Conservation (phyloP, 192 early-diverging fungal genomes). For the Coemansia sp. region DNA sequence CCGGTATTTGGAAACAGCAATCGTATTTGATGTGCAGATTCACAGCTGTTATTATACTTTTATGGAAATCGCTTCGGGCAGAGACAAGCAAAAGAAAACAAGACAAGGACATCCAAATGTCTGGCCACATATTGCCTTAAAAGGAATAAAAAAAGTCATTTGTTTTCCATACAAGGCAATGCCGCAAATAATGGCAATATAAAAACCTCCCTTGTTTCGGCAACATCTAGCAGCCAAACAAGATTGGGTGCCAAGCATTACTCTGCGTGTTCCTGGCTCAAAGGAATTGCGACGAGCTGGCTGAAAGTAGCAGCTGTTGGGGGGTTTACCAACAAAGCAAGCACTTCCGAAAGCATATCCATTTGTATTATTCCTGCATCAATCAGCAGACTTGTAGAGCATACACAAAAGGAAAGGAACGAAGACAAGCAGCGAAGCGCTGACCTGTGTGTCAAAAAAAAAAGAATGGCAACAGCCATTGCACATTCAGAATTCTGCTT, state of each 20-base stretch:
- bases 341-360: conserved; percentile 5
- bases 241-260: background rate
- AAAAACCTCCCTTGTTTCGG: too few species aligned
- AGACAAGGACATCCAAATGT: background rate
- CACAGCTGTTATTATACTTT: background rate
- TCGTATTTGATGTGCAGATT: background rate
- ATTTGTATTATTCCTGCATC: background rate
- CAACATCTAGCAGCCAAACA: background rate
- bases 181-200: background rate
- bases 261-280: background rate
- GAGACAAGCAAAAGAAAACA: background rate
- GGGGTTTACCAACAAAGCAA: background rate
- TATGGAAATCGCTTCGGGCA: background rate
- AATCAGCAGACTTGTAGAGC: conserved; percentile 6
- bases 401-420: background rate
- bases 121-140: background rate
- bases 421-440: background rate
- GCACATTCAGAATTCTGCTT: too few species aligned
- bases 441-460: background rate
- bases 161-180: background rate
- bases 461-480: background rate
- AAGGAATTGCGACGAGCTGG: background rate
- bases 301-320: background rate
- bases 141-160: background rate
- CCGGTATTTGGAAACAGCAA: background rate